These are phyloP conservation scores for Plasmodium inui DNA, from an alignment of 169 alveolate genomes.

Conservation along the genomic window DNA sequence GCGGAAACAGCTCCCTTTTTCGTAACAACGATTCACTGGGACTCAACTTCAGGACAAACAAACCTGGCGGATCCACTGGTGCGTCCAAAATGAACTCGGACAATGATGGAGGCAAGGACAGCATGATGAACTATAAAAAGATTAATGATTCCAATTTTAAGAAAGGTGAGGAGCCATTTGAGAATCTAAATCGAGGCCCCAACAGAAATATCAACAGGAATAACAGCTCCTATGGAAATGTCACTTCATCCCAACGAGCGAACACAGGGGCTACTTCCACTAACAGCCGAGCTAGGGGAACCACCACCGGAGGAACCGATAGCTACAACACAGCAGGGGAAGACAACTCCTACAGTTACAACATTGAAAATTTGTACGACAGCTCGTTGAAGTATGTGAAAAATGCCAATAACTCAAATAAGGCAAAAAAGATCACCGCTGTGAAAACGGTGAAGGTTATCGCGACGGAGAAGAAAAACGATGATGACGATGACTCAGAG, in stretches of 20 bases:
- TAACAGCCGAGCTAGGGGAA: neutral
- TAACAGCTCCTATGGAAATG: neutral
- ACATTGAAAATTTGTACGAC: constrained; percentile 65
- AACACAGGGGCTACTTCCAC: neutral
- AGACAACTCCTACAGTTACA: constrained; percentile 31
- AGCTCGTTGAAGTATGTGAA: constrained; percentile 62
- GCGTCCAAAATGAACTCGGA: neutral
- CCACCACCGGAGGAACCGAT: neutral
- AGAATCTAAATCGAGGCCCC: constrained; percentile 17
- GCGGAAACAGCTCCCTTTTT: constrained; percentile 5
- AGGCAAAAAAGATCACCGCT: constrained; percentile 35
- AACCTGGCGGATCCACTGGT: neutral
- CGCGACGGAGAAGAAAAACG: constrained; percentile 63
- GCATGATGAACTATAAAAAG: neutral
- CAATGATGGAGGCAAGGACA: neutral
- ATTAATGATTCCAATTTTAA: neutral
- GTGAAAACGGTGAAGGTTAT: constrained; percentile 71
- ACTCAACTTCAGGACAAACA: neutral
- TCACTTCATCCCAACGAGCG: neutral
- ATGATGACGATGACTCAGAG: constrained; percentile 15
- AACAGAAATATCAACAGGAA: constrained; percentile 1
- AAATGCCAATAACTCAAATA: constrained; percentile 49
- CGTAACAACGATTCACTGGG: constrained; percentile 1
- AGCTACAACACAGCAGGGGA: neutral
- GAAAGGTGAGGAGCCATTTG: constrained; percentile 34